phyloP scores from a whole-genome alignment of 2,329 filamentous ascomycete species.

The Sphaerostilbella broomeana region DNA sequence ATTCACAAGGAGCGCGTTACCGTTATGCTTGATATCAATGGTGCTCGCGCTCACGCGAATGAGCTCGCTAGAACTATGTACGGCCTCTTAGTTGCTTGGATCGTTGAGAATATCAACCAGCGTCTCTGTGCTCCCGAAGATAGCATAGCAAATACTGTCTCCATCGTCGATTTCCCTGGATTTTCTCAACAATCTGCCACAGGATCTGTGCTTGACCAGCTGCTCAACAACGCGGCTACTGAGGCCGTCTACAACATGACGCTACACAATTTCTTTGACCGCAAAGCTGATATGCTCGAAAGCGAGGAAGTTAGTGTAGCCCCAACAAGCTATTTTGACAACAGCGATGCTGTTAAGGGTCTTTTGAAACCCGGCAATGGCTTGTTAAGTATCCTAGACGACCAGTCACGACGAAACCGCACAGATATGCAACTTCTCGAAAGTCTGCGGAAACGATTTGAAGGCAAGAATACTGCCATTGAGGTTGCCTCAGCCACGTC shows the following conservation, averaged over 20 bases:
- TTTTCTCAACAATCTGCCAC: conserved; percentile 83
- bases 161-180: conserved; percentile 92
- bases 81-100: conserved; percentile 85
- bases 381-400: conserved; percentile 86
- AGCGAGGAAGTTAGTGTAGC: conserved; percentile 87
- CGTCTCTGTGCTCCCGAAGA: conserved; percentile 82
- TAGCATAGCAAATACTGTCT: conserved; percentile 84
- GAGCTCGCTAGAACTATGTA: conserved; percentile 91
- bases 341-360: conserved; percentile 87
- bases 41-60: conserved; percentile 85
- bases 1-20: conserved; percentile 96
- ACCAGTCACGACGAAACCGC: conserved; percentile 85
- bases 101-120: conserved; percentile 90
- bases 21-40: conserved; percentile 90
- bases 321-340: conserved; percentile 95
- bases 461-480: conserved; percentile 89
- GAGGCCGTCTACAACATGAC: conserved; percentile 91
- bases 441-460: conserved; percentile 84
- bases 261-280: conserved; percentile 92
- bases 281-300: conserved; percentile 86
- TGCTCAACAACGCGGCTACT: conserved; percentile 88
- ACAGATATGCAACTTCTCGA: conserved; percentile 87
- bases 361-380: conserved; percentile 90
- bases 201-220: conserved; percentile 79
- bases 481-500: conserved; percentile 67